Base-by-base conservation (phyloP, 2,329 filamentous ascomycete species). In the Epichloe aotearoae region DNA sequence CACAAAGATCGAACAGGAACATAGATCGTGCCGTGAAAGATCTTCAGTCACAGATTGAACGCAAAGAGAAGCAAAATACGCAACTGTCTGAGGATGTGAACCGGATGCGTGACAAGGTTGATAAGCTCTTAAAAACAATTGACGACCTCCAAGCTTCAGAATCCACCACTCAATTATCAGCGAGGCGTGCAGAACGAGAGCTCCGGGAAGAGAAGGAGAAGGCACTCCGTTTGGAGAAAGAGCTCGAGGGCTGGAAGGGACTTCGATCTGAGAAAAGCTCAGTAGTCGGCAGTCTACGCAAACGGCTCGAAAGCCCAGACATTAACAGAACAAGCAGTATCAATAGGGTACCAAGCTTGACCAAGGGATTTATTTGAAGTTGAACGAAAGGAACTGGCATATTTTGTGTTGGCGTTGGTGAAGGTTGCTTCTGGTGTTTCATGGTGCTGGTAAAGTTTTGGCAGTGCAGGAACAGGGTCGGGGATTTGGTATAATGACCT, bases 1-100 rank as follows among this genome's bases (percentile, higher is more conserved):
- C 90, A 54, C 86, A 90, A 60, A 86, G 91, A 52, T 90, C 86
- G 47, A 83, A 88, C 20, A 89, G 93, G 60, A 95, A 94, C 63
- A 84, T 96, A 26, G 93, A 97, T 70, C 88, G 91, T 54, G 88
- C 83, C 1, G 89, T 97, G 61, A 93, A 93, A 67, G 93, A 97
- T 66, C 78, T 97, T 23, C 88, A 96, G 67, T 77, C 82, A 23
- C 91, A 97, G 66, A 86, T 98, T 57, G 89, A 95, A 46, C 87
- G 93, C 59, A 88, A 89, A 59, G 91, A 97, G 57, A 96, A 95
- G 70, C 82, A 87, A 59, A 88, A 90, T 60, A 63, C 74, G 5
- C 84, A 93, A 62, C 75, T 95, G 17, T 77, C 82, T 50, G 91
- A 96, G 49, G 93, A 97, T 61, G 78, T 95, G 52, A 74, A 76